Base-by-base conservation (phyloP, 345 rosid species). In the Salix purpurea region DNA sequence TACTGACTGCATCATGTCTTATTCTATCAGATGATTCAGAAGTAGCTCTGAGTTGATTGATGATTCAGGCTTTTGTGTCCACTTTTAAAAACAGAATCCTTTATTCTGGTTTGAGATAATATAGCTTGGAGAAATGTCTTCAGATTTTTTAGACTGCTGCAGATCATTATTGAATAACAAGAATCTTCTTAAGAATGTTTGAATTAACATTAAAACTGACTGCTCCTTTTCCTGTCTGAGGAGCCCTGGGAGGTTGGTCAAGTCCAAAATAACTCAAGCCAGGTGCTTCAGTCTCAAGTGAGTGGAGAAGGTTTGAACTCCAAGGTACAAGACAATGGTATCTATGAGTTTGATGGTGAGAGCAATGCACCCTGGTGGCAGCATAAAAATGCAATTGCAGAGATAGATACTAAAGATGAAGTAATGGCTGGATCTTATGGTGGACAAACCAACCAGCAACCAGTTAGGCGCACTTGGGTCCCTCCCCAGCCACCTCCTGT, bases 401-500 rank as follows among this genome's bases (percentile, higher is more conserved):
- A 92, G 77, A 76, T 92, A 7, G 95, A 86, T 36, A 90, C 82
- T 64, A 92, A 88, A 65, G 89, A 90, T 77, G 78, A 89, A 73
- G 37, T 5, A 80, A 86, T 72, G 70, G 66, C 75, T 21, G 84
- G 69, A 72, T 26, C 83, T 73, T 80, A 76, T 70, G 86, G 84
- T 69, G 81, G 74, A 23, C 87, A 68, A 78, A 82, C 84, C 78
- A 77, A 56, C 66, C 93, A 83, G 72, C 90, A 77, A 72, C 87
- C 89, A 67, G 83, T 86, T 77, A 91, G 82, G 80, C 90, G 91
- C 23, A 44, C 89, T 39, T 96, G 98, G 98, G 97, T 92, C 77
- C 99, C 98, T 46, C 99, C 99, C 34, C 97, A 85, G 81, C 91
- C 97, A 58, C 99, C 98, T 15, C 97, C 98, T 74, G 91, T 96